Evolutionary conservation across 2,329 filamentous ascomycete species (phyloP).

Genomic region (Fusarium oligoseptatum): DNA sequence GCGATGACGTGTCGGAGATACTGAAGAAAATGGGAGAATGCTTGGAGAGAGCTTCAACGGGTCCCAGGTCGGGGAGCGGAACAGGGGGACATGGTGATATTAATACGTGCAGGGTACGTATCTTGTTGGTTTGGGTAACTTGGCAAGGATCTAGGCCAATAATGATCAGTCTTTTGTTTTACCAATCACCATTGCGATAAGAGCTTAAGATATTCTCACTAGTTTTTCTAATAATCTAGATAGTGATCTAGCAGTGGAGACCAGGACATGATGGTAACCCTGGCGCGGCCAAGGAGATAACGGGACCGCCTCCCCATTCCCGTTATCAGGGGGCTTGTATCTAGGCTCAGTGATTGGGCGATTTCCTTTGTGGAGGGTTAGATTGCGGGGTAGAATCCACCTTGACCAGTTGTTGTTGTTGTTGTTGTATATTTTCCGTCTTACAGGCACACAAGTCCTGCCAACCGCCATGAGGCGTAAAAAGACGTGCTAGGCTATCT

Average conservation of each 20-base stretch:
- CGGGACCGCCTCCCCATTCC: not conserved
- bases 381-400: constrained; percentile 5
- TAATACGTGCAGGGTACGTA: not conserved
- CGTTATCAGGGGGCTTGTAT: constrained; percentile 1
- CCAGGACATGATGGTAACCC: not conserved
- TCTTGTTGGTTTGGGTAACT: not conserved
- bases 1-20: not conserved
- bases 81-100: not conserved
- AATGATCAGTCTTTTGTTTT: not conserved
- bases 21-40: not conserved
- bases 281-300: not conserved
- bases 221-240: fast-evolving
- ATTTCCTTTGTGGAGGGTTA: not conserved
- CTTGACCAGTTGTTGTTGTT: no score
- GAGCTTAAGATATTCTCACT: not conserved
- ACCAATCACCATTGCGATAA: not conserved
- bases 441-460: no score
- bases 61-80: not conserved
- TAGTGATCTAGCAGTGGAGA: not conserved
- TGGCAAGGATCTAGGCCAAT: not conserved
- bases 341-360: not conserved
- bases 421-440: no score
- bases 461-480: no score
- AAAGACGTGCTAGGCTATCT: no score
- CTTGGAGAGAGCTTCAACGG: not conserved